Base-by-base conservation (phyloP, 345 rosid species). In the Linum trigynum region DNA sequence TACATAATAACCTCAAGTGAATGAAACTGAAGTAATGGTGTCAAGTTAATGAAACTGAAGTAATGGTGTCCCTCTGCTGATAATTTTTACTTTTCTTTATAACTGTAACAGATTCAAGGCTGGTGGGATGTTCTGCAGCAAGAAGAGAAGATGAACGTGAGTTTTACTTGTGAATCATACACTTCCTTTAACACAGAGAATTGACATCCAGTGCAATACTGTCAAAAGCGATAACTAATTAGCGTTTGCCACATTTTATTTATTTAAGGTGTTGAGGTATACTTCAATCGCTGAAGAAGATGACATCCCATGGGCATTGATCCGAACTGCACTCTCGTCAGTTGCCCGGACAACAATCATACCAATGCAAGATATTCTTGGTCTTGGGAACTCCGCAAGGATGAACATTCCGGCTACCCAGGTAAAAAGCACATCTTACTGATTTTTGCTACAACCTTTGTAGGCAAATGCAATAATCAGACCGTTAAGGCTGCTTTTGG, bases 321-420 rank as follows among this genome's bases (percentile, higher is more conserved):
- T 92, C 66, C 80, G 69, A 75, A 84, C 83, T 72, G 86, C 81
- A 14, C 58, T 85, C 50, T 80, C 96, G 57, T 89, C 98, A 16
- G 78, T 85, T 9, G 92, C 98, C 63, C 79, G 71, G 73, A 90
- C 97, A 57, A 72, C 94, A 65, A 70, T 92, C 61, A 76, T 92
- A 75, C 90, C 97, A 7, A 76, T 90, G 94, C 98, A 90, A 79
- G 98, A 92, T 75, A 75, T 92, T 75, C 91, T 92, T 62, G 80
- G 87, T 73, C 80, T 92, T 12, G 97, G 86, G 68, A 81, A 64
- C 77, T 82, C 86, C 67, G 96, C 97, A 11, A 80, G 98, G 74
- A 90, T 90, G 96, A 92, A 92, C 70, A 81, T 72, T 76, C 97
- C 98, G 48, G 91, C 98, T 56, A 92, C 98, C 65, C 78, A 58